phyloP scores from a whole-genome alignment of 768 basidiomycete species.

The Pleurotus sapidus region DNA sequence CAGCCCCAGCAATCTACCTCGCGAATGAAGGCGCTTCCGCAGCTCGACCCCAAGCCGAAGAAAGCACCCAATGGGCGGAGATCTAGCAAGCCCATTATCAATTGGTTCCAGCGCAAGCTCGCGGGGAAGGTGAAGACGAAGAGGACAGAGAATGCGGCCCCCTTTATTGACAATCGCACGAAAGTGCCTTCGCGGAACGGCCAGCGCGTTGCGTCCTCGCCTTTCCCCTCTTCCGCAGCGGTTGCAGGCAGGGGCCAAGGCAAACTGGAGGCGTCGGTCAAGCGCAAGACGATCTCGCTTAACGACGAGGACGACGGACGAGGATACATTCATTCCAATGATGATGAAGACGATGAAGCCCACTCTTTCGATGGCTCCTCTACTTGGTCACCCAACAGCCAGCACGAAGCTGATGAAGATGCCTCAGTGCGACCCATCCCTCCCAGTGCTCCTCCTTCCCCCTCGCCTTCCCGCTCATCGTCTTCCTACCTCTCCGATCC shows the following conservation, averaged over 20 bases:
- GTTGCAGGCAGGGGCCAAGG: constrained; percentile 26
- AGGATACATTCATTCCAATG: constrained; percentile 31
- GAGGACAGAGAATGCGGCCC: constrained; percentile 23
- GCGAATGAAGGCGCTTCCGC: constrained; percentile 18
- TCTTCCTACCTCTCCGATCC: constrained; percentile 82
- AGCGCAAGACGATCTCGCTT: constrained; percentile 62
- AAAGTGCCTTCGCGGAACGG: constrained; percentile 29
- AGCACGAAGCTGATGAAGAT: constrained; percentile 86
- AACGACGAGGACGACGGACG: constrained; percentile 51
- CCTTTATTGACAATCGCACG: constrained; percentile 30
- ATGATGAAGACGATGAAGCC: constrained; percentile 49
- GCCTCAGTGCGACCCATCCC: constrained; percentile 89
- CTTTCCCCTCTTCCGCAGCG: constrained; percentile 30
- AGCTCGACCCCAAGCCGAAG: constrained; percentile 35
- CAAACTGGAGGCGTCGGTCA: constrained; percentile 29
- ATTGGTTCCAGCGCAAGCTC: constrained; percentile 88
- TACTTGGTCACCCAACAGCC: constrained; percentile 73
- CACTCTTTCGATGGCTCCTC: constrained; percentile 60
- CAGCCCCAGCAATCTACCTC: constrained; percentile 15
- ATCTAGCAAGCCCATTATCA: constrained; percentile 82
- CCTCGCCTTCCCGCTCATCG: constrained; percentile 80
- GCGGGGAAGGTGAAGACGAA: constrained; percentile 64
- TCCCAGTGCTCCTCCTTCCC: constrained; percentile 84
- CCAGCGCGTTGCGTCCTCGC: constrained; percentile 42
- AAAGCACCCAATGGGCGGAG: constrained; percentile 52